These are phyloP conservation scores for Penicillium canescens DNA, from an alignment of 495 filamentous ascomycete species.

Conservation along the genomic window DNA sequence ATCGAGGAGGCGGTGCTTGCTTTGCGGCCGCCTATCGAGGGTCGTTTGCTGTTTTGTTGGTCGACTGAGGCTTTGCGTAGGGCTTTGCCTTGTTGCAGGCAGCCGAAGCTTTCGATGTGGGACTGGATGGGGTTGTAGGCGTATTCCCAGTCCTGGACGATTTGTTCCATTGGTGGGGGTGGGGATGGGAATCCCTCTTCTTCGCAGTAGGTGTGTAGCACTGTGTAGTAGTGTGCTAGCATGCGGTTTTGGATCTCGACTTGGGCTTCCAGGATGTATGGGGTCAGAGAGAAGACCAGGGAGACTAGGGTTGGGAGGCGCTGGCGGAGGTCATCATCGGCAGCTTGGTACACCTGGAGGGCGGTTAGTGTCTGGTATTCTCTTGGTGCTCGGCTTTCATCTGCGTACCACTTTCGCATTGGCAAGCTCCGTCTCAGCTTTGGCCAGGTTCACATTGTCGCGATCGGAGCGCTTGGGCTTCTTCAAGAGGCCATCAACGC, in stretches of 20 bases:
- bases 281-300: conserved; percentile 76
- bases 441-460: conserved; percentile 74
- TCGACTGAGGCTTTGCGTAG: conserved; percentile 62
- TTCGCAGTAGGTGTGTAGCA: conserved; percentile 74
- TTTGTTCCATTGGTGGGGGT: conserved; percentile 68
- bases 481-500: conserved; percentile 67
- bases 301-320: conserved; percentile 74
- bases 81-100: conserved; percentile 73
- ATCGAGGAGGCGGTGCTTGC: conserved; percentile 14
- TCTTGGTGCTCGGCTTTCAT: neutral
- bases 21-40: conserved; percentile 21
- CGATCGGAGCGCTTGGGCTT: conserved; percentile 73
- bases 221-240: conserved; percentile 82
- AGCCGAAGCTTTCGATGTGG: conserved; percentile 71
- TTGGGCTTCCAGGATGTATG: conserved; percentile 71
- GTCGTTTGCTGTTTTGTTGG: conserved; percentile 35
- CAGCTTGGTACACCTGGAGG: conserved; percentile 70
- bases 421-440: conserved; percentile 75
- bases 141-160: conserved; percentile 68
- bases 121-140: conserved; percentile 64
- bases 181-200: conserved; percentile 71
- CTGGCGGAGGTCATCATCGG: conserved; percentile 78
- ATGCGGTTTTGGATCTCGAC: conserved; percentile 82
- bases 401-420: conserved; percentile 61
- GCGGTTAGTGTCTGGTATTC: neutral